These are phyloP conservation scores for Cladorrhinum samala DNA, from an alignment of 495 filamentous ascomycete genomes.

Conservation along the genomic window DNA sequence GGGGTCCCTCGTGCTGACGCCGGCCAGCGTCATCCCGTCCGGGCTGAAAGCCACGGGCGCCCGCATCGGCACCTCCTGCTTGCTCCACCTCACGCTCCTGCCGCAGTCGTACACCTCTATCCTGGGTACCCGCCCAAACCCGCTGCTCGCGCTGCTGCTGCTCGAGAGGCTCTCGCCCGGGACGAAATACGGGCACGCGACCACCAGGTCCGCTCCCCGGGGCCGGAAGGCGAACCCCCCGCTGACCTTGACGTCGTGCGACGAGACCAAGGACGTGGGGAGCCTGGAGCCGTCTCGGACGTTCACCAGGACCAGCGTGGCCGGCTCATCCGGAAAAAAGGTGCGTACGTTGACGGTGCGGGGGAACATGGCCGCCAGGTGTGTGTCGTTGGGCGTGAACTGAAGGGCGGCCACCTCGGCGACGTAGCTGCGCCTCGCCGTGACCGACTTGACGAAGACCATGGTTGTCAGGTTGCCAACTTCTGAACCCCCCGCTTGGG, in stretches of 20 bases:
- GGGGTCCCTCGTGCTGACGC: slow-evolving; percentile 5
- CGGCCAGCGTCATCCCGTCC: slow-evolving; percentile 11
- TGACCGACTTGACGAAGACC: slow-evolving; percentile 9
- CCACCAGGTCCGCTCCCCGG: background rate
- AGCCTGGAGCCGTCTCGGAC: background rate
- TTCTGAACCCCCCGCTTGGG: too few relatives aligned
- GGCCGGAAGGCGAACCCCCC: slow-evolving; percentile 5
- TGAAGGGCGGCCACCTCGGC: slow-evolving; percentile 11
- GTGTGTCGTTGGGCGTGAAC: slow-evolving; percentile 11
- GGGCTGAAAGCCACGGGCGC: slow-evolving; percentile 16
- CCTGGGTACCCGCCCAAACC: background rate
- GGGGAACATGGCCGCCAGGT: slow-evolving; percentile 14
- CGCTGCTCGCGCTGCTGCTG: too few relatives aligned
- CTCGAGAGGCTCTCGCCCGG: too few relatives aligned
- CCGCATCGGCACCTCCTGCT: slow-evolving; percentile 9
- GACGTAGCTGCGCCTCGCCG: background rate
- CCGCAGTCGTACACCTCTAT: slow-evolving; percentile 15
- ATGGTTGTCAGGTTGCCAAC: slow-evolving; percentile 12
- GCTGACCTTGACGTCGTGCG: background rate
- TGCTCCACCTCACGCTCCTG: background rate
- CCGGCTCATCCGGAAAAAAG: background rate
- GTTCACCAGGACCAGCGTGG: slow-evolving; percentile 2
- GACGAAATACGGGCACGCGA: slow-evolving; percentile 11
- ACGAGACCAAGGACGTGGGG: background rate
- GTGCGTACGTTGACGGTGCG: background rate